Conservation (phyloP, 257 asterid genomes). For the Scutellaria minor region DNA sequence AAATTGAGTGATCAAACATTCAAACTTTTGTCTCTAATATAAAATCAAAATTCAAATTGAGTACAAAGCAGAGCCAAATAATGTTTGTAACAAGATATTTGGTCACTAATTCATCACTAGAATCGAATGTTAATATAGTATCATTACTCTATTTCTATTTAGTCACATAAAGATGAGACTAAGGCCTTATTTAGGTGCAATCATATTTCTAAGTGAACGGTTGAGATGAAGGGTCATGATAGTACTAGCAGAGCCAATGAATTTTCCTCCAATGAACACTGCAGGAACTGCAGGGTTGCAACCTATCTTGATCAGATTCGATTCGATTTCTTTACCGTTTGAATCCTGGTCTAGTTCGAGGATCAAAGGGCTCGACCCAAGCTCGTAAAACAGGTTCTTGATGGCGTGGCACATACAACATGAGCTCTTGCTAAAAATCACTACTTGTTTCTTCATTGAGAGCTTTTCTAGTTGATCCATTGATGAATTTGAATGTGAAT, state of each 20-base stretch:
- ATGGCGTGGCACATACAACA: slow-evolving; percentile 77
- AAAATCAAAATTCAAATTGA: too few relatives aligned
- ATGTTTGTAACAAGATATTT: too few relatives aligned
- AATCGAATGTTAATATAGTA: too few relatives aligned
- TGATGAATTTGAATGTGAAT: not conserved
- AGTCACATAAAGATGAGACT: too few relatives aligned
- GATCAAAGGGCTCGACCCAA: slow-evolving; percentile 59
- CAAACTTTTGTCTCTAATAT: too few relatives aligned
- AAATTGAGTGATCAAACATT: too few relatives aligned
- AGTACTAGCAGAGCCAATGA: slow-evolving; percentile 52
- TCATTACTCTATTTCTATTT: too few relatives aligned
- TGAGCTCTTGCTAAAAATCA: slow-evolving; percentile 65
- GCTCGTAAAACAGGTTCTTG: slow-evolving; percentile 58
- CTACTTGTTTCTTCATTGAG: slow-evolving; percentile 47
- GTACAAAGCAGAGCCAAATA: too few relatives aligned
- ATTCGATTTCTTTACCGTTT: slow-evolving; percentile 53
- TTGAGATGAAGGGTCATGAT: slow-evolving; percentile 56
- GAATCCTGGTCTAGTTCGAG: slow-evolving; percentile 50
- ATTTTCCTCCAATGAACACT: slow-evolving; percentile 58
- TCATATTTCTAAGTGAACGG: slow-evolving; percentile 60
- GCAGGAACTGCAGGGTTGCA: slow-evolving; percentile 63
- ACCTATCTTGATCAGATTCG: slow-evolving; percentile 49
- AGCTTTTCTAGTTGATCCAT: slow-evolving; percentile 23
- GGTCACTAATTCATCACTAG: too few relatives aligned
- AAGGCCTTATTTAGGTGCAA: not conserved